Evolutionary conservation across 2,329 filamentous ascomycete species (phyloP), one percentile per base, ranked within the genome.

Genomic region (Stagonosporopsis rhizophila): DNA sequence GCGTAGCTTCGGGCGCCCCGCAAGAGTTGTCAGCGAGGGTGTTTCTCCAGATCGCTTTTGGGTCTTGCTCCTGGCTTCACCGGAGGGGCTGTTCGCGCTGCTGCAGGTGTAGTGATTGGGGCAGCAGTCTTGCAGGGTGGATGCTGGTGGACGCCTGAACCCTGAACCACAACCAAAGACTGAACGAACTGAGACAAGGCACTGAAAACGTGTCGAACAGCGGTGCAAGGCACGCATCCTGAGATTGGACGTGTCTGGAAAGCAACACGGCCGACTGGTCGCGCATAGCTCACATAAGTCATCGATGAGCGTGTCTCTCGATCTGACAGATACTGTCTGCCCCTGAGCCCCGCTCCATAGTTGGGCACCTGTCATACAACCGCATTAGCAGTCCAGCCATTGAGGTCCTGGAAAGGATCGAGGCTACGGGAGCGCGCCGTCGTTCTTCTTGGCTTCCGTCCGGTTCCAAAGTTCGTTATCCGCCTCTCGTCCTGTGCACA

Each of bases 401-500:
- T 56, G 57, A 64, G 64, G 63, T 66, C 56, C 59, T 64, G 66
- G 59, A 58, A 56, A 64, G 63, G 53, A 19, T 44, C 53, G 49
- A 28, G 41, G 30, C 53, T 46, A 51, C 70, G 69, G 70, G 69
- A 71, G 66, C 63, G 66, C 47, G 63, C 65, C 65, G 61, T 61
- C 57, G 48, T 48, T 52, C 58, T 55, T 28, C 49, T 58, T 60
- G 53, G 62, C 61, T 56, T 42, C 53, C 52, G 59, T 60, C 58
- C 59, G 60, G 60, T 53, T 56, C 56, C 58, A 62, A 47, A 59
- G 60, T 59, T 54, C 64, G 60, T 63, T 59, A 66, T 58, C 61
- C 59, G 60, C 60, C 49, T 50, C 50, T 58, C 44, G 49, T 53
- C 35, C 49, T 52, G 47, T 44, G 40, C 52, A 56, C 17, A 51